phyloP scores from a whole-genome alignment of 1,284 basidiomycete genomes.

The Meira miltonrushii region DNA sequence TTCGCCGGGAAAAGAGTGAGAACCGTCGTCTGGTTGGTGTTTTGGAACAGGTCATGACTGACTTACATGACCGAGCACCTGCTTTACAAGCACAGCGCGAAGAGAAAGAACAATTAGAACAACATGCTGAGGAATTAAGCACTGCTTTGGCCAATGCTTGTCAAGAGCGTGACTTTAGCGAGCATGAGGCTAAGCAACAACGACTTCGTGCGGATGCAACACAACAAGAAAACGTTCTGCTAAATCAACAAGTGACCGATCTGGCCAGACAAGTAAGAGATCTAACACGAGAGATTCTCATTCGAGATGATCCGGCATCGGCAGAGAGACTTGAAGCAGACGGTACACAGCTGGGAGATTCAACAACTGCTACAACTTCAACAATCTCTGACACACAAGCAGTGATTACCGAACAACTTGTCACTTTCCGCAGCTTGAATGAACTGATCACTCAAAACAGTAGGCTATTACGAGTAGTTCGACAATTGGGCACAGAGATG shows the following conservation, averaged over 20 bases:
- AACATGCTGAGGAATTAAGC: slow-evolving; percentile 33
- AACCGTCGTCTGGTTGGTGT: slow-evolving; percentile 34
- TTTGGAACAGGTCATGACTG: slow-evolving; percentile 44
- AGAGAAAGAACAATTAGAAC: slow-evolving; percentile 37
- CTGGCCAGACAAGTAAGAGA: slow-evolving; percentile 77
- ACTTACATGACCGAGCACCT: slow-evolving; percentile 44
- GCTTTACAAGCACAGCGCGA: slow-evolving; percentile 47
- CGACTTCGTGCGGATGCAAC: slow-evolving; percentile 59
- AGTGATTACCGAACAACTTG: slow-evolving; percentile 82
- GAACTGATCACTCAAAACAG: slow-evolving; percentile 84
- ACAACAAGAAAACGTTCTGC: slow-evolving; percentile 65
- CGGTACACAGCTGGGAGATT: slow-evolving; percentile 43
- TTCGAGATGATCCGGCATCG: slow-evolving; percentile 74
- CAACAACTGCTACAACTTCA: slow-evolving; percentile 19
- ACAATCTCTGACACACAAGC: slow-evolving; percentile 48
- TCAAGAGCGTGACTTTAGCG: slow-evolving; percentile 27
- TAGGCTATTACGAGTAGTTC: slow-evolving; percentile 73
- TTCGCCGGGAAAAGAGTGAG: slow-evolving; percentile 62
- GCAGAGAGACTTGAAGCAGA: slow-evolving; percentile 66
- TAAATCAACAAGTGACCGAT: slow-evolving; percentile 67
- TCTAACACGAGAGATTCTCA: slow-evolving; percentile 71
- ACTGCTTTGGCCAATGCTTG: slow-evolving; percentile 26
- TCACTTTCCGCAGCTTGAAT: slow-evolving; percentile 76
- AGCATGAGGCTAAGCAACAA: slow-evolving; percentile 59
- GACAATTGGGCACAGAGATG: slow-evolving; percentile 58